Conservation (phyloP, 2,329 filamentous ascomycete genomes). For the Fusarium sp. region DNA sequence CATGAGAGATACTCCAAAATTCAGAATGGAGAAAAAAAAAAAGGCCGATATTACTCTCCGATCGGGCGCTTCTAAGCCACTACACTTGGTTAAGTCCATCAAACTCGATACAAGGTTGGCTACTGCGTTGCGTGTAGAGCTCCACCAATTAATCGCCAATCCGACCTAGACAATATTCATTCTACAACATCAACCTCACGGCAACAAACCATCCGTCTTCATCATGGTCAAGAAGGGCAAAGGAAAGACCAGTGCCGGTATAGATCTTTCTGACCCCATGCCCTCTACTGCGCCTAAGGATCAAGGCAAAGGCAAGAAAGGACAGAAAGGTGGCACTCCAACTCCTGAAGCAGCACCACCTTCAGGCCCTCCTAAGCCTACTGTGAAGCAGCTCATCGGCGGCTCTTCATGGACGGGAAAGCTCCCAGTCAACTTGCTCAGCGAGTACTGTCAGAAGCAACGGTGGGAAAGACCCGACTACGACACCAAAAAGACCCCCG, state of each 20-base stretch:
- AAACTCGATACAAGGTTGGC: neutral
- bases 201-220: conserved; percentile 5
- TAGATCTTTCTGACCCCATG: conserved; percentile 45
- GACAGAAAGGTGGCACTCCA: conserved; percentile 44
- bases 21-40: neutral
- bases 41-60: neutral
- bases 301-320: conserved; percentile 54
- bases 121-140: conserved; percentile 9
- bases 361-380: conserved; percentile 64
- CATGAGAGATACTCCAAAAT: neutral
- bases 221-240: conserved; percentile 64
- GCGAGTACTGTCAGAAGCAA: conserved; percentile 94
- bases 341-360: conserved; percentile 48
- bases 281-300: conserved; percentile 55
- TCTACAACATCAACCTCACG: conserved; percentile 20
- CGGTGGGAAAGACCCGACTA: conserved; percentile 96
- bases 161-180: conserved; percentile 15
- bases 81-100: neutral
- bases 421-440: conserved; percentile 89
- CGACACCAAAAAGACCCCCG: conserved; percentile 76
- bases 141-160: conserved; percentile 27
- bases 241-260: conserved; percentile 52
- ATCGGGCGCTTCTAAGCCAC: neutral
- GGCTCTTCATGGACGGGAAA: conserved; percentile 98
- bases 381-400: conserved; percentile 84